Evolutionary conservation across 441 rosid genomes (phyloP), one percentile per base, ranked within the genome.

Genomic region (Pelargonium hybrid): DNA sequence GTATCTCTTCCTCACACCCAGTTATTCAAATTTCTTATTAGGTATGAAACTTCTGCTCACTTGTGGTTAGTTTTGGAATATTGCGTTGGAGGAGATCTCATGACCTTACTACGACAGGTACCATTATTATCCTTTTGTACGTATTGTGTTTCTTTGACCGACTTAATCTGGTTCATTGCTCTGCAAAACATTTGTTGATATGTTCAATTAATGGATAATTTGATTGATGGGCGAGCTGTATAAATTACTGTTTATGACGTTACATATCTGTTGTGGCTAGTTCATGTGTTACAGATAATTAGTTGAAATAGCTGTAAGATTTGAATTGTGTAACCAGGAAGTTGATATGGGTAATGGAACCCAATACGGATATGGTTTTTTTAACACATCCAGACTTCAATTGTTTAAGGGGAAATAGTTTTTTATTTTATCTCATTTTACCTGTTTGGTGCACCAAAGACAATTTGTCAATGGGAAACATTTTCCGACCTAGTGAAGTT

Each of bases 21-120:
- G 47, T 52, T 26, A 26, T 59, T 72, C 69, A 68, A 80, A 61
- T 73, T 62, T 17, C 15, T 61, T 73, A 43, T 59, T 67, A 91
- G 97, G 97, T 90, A 92, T 54, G 98, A 94, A 84, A 92, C 98
- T 62, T 87, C 98, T 23, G 92, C 96, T 56, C 99, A 94, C 78
- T 79, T 94, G 86, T 92, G 99, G 98, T 83, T 92, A 74, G 96
- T 94, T 80, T 75, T 94, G 86, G 99, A 94, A 76, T 94, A 89
- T 73, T 92, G 98, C 50, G 96, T 92, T 59, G 97, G 99, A 18
- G 98, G 99, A 77, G 96, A 94, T 81, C 87, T 94, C 48, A 83
- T 86, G 88, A 82, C 88, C 66, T 83, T 94, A 71, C 62, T 94
- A 74, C 86, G 84, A 66, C 98, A 94, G 99, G 99, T 94, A 87